Evolutionary conservation across 352 stramenopile species (phyloP).

Genomic region (Phytopythium litorale): DNA sequence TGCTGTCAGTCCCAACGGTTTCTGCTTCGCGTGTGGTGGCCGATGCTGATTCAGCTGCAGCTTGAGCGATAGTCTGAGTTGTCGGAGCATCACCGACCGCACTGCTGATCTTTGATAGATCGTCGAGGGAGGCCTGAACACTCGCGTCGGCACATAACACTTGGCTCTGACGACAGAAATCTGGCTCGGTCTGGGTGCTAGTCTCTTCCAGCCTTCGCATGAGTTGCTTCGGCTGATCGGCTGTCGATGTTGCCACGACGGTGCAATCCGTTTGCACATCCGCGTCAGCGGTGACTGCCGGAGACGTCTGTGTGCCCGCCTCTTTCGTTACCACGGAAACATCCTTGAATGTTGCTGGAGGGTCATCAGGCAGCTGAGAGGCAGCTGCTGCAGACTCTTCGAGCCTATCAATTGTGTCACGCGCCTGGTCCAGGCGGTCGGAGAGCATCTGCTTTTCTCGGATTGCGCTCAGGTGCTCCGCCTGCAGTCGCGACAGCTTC

Average conservation of each 20-base stretch:
- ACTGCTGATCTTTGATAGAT: neutral
- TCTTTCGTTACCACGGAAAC: conserved; percentile 15
- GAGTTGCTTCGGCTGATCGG: neutral
- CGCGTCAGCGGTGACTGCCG: neutral
- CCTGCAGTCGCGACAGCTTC: conserved; percentile 47
- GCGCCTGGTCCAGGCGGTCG: conserved; percentile 26
- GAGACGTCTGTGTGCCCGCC: conserved; percentile 9
- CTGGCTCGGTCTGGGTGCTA: neutral
- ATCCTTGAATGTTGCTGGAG: neutral
- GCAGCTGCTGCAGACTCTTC: conserved; percentile 12
- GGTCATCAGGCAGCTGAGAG: neutral
- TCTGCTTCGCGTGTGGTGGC: neutral
- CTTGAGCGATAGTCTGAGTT: neutral
- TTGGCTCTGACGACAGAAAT: neutral
- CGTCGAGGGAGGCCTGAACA: neutral
- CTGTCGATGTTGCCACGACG: neutral
- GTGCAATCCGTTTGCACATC: neutral
- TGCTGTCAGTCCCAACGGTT: conserved; percentile 1
- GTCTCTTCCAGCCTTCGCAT: neutral
- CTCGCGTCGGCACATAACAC: neutral
- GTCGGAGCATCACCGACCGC: neutral
- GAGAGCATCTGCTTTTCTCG: conserved; percentile 44
- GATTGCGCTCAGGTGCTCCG: conserved; percentile 27
- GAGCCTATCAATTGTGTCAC: conserved; percentile 11
- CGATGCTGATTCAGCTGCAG: neutral